These are phyloP conservation scores for Leccinum disarticulatum DNA, from an alignment of 768 basidiomycete genomes.

Conservation along the genomic window DNA sequence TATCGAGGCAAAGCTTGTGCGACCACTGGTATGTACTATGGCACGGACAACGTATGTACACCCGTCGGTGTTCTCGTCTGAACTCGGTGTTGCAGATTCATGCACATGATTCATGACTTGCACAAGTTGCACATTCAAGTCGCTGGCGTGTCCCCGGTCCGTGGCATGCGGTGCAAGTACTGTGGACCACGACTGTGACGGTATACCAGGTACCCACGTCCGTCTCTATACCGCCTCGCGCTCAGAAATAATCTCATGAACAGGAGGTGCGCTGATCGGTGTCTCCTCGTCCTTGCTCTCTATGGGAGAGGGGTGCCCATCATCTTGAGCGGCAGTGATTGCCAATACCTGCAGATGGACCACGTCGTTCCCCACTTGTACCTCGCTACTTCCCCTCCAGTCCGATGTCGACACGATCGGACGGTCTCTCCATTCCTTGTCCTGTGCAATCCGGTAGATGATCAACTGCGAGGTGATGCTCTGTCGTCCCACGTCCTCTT, in stretches of 20 bases:
- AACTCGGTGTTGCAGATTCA: not conserved
- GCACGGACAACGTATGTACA: not conserved
- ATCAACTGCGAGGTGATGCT: slow-evolving; percentile 19
- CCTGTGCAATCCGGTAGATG: slow-evolving; percentile 21
- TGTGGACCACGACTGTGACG: not conserved
- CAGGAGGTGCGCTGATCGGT: not conserved
- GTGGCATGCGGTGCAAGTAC: not conserved
- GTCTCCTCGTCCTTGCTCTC: slow-evolving; percentile 5
- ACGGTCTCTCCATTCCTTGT: slow-evolving; percentile 15
- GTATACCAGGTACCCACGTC: not conserved
- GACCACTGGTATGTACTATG: too few species aligned
- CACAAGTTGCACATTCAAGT: not conserved
- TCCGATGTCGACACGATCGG: slow-evolving; percentile 9
- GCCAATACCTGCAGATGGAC: not conserved
- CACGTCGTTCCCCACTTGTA: not conserved
- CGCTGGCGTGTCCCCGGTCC: not conserved
- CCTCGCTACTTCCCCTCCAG: slow-evolving; percentile 15
- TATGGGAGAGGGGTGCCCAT: not conserved
- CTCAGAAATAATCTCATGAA: not conserved
- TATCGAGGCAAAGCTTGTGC: too few species aligned
- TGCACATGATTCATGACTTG: not conserved
- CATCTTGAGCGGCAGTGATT: not conserved
- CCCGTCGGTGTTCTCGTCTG: not conserved
- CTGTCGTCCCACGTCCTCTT: slow-evolving; percentile 1
- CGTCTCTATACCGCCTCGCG: slow-evolving; percentile 2